Percentiles rank a stretch among this genome's conserved stretches.
phyloP scores from a whole-genome alignment of 106 monocot genomes.

The Posidonia australis region DNA sequence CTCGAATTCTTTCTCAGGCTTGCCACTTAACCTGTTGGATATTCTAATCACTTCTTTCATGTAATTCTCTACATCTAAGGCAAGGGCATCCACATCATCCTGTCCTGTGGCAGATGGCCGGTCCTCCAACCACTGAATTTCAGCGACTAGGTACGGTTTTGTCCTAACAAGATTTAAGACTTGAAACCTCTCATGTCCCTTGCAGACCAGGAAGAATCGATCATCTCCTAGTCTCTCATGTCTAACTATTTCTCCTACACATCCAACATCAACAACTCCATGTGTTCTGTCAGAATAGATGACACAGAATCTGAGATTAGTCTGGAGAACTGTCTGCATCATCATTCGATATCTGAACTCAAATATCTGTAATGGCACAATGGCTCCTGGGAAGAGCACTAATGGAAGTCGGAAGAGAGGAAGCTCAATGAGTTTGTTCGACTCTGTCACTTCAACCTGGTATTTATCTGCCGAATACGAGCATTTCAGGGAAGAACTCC shows the following conservation, averaged over 20 bases:
- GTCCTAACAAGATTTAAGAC: conserved; percentile 11
- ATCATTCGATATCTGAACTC: conserved; percentile 36
- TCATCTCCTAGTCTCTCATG: conserved; percentile 27
- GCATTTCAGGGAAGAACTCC: no score
- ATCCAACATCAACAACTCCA: conserved; percentile 24
- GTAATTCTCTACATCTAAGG: conserved; percentile 20
- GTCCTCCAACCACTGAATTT: conserved; percentile 22
- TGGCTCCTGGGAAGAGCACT: conserved; percentile 29
- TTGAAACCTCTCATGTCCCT: conserved; percentile 32
- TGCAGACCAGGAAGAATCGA: conserved; percentile 31
- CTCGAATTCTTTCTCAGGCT: conserved; percentile 9
- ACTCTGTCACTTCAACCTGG: conserved; percentile 8
- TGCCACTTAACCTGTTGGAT: conserved; percentile 18
- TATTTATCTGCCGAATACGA: neutral
- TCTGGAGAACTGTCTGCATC: conserved; percentile 34
- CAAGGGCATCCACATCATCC: conserved; percentile 15
- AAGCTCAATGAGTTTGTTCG: conserved; percentile 18
- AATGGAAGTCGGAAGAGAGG: conserved; percentile 21
- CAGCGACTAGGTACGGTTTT: conserved; percentile 24
- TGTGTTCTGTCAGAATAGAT: conserved; percentile 15
- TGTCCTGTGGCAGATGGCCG: conserved; percentile 8
- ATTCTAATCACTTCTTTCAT: conserved; percentile 26
- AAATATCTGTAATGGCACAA: conserved; percentile 22
- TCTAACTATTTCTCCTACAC: conserved; percentile 21
- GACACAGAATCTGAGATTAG: conserved; percentile 25